Base-by-base conservation (phyloP, 352 stramenopile species). In the Phytopythium vexans region DNA sequence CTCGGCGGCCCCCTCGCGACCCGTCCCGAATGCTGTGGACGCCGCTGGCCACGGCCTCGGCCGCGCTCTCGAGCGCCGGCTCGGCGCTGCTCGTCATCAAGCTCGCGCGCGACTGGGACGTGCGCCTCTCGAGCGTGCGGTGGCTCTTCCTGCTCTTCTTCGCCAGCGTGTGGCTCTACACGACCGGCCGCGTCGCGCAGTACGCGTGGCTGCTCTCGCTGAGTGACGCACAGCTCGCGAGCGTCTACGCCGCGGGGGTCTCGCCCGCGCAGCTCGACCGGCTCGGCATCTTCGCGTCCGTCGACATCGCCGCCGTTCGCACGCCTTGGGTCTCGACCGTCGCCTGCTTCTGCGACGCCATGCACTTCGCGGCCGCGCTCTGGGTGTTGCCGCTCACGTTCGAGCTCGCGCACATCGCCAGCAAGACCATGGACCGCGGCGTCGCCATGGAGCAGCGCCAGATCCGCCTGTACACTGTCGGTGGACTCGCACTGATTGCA, bases 391-490 rank as follows among this genome's bases (percentile, higher is more conserved):
- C 68, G 15, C 49, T 84, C 3, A 62, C 60, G 12, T 76, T 74
- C 49, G 74, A 85, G 46, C 56, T 85, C 14, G 62, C 49, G n/a
- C 56, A 65, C 36, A 68, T 82, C 48, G 74, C 63, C 31, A 47
- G 52, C 39, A 74, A 64, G 34, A 66, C 64, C 1, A 82, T 84
- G 74, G 74, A 84, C 41, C 62, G 74, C 14, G 74, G 74, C 7
- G 54, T 59, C 8, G 45, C 41, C 8, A 70, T 67, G 49, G 73
- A 84, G 49, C 58, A 54, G 15, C 37, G 16, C 14, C 50, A 53
- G 33, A 78, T 79, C 34, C 36, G 43, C 8, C 15, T 60, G 3
- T 82, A 80, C 50, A 46, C 47, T 4, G 0, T 51, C 10, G 42
- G 15, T 5, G 56, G 61, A 5, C 65, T 72, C 39, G 8, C 34